A percentile compares a stretch with the other conserved stretches of the same genome.
These are phyloP conservation scores for Fusarium keratoplasticum DNA, from an alignment of 2,329 filamentous ascomycete genomes.

Conservation along the genomic window DNA sequence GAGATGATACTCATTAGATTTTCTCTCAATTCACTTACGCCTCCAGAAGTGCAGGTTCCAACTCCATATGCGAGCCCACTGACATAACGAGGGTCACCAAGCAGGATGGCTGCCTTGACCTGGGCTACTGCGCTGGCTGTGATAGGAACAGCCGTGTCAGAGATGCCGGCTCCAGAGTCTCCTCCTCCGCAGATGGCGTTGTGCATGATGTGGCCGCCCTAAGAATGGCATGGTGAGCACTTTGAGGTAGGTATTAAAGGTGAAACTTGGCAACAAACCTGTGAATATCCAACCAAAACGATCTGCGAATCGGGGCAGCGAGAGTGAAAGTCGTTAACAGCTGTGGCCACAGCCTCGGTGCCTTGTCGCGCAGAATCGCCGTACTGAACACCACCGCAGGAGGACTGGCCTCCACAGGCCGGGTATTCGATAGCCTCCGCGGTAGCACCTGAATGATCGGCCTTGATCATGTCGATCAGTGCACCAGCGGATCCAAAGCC, in stretches of 20 bases:
- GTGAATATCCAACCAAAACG: constrained; percentile 72
- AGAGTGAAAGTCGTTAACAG: constrained; percentile 68
- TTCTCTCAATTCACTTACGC: constrained; percentile 58
- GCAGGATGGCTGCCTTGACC: constrained; percentile 73
- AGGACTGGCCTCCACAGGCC: constrained; percentile 70
- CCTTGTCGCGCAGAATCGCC: constrained; percentile 68
- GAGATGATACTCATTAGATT: no score
- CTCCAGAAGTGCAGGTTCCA: constrained; percentile 67
- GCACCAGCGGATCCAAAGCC: constrained; percentile 64
- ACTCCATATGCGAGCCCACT: constrained; percentile 68
- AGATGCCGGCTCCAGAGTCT: constrained; percentile 58
- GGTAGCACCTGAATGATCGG: constrained; percentile 62
- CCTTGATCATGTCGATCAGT: constrained; percentile 62
- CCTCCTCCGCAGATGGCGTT: constrained; percentile 72
- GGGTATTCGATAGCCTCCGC: constrained; percentile 69
- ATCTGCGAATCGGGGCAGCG: constrained; percentile 68
- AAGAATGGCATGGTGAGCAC: not conserved
- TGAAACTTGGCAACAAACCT: constrained; percentile 51
- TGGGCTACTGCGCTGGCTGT: constrained; percentile 61
- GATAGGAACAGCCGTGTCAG: constrained; percentile 56
- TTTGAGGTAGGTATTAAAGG: rapidly evolving
- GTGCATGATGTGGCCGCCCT: constrained; percentile 74
- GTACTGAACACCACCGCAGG: constrained; percentile 70
- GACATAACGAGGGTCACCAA: constrained; percentile 71
- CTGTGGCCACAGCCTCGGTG: constrained; percentile 67